These are phyloP conservation scores for Paraphoma sp. DNA, from an alignment of 2,329 filamentous ascomycete genomes.

Conservation along the genomic window DNA sequence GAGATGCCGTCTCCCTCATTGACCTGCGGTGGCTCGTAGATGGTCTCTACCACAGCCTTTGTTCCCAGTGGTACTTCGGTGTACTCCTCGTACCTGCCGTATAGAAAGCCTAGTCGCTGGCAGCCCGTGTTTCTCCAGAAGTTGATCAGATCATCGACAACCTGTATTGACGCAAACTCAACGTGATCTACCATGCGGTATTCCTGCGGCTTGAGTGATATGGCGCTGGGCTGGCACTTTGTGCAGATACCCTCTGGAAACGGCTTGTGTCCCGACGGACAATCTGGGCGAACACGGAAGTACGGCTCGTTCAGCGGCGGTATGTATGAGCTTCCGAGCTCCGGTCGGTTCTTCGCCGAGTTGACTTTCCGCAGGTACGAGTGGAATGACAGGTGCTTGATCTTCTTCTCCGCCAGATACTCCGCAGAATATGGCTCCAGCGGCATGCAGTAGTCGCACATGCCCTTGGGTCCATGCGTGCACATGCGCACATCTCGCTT, in stretches of 20 bases:
- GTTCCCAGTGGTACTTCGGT: slow-evolving; percentile 89
- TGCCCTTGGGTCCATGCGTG: slow-evolving; percentile 92
- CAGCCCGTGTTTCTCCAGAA: slow-evolving; percentile 87
- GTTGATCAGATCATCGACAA: slow-evolving; percentile 89
- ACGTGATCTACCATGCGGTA: slow-evolving; percentile 99
- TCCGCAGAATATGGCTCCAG: slow-evolving; percentile 90
- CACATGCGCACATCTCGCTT: slow-evolving; percentile 84
- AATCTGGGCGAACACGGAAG: slow-evolving; percentile 86
- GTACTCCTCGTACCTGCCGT: slow-evolving; percentile 90
- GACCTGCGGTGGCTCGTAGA: slow-evolving; percentile 93
- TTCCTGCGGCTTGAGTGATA: slow-evolving; percentile 89
- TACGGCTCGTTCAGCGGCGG: slow-evolving; percentile 92
- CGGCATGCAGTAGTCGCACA: slow-evolving; percentile 99
- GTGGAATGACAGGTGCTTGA: slow-evolving; percentile 98
- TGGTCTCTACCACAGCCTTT: slow-evolving; percentile 95
- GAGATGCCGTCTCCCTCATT: slow-evolving; percentile 90
- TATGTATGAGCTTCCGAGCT: slow-evolving; percentile 93
- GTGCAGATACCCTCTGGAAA: slow-evolving; percentile 98
- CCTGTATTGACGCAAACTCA: slow-evolving; percentile 83
- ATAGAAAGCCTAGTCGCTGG: slow-evolving; percentile 88
- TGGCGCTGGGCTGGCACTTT: slow-evolving; percentile 97
- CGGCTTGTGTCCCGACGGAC: slow-evolving; percentile 88
- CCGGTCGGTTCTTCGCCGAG: slow-evolving; percentile 93
- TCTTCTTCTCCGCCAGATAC: slow-evolving; percentile 93
- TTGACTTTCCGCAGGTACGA: slow-evolving; percentile 94